phyloP scores from a whole-genome alignment of 805 yeast genomes.

The Starmera quercuum region DNA sequence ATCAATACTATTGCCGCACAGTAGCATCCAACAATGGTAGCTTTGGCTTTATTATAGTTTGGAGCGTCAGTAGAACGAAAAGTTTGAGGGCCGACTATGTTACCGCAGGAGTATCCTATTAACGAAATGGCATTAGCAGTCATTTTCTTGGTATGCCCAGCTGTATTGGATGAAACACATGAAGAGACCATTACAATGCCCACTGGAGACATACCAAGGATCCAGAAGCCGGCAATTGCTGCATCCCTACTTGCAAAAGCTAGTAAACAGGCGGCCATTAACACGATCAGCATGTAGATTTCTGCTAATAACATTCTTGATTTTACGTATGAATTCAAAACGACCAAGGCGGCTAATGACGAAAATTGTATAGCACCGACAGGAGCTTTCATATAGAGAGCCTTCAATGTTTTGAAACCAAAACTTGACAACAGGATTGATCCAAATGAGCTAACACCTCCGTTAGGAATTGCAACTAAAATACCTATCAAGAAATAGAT shows the following conservation, averaged over 20 bases:
- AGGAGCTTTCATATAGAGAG: constrained; percentile 32
- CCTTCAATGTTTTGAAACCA: constrained; percentile 26
- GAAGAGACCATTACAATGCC: constrained; percentile 9
- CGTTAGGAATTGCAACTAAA: constrained; percentile 31
- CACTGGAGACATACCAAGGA: constrained; percentile 21
- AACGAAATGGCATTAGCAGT: constrained; percentile 47
- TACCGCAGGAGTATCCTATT: constrained; percentile 58
- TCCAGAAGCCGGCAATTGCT: constrained; percentile 23
- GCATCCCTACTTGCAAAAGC: constrained; percentile 25
- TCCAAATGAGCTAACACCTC: constrained; percentile 39
- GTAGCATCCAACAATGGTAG: constrained; percentile 43
- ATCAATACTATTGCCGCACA: constrained; percentile 29
- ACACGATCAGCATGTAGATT: constrained; percentile 1
- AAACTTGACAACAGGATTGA: constrained; percentile 29
- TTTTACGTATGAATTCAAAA: not conserved
- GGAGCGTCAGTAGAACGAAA: constrained; percentile 53
- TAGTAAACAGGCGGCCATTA: constrained; percentile 24
- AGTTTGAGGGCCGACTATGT: constrained; percentile 64
- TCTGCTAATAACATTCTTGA: not conserved
- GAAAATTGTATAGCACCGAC: constrained; percentile 27
- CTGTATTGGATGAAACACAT: constrained; percentile 33
- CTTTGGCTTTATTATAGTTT: constrained; percentile 43
- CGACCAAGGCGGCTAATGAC: not conserved
- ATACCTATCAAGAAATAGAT: constrained; percentile 25
- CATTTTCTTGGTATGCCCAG: constrained; percentile 66